Evolutionary conservation across 2,329 filamentous ascomycete genomes (phyloP), one percentile per base, ranked within the genome.

Genomic region (Alternaria arborescens): DNA sequence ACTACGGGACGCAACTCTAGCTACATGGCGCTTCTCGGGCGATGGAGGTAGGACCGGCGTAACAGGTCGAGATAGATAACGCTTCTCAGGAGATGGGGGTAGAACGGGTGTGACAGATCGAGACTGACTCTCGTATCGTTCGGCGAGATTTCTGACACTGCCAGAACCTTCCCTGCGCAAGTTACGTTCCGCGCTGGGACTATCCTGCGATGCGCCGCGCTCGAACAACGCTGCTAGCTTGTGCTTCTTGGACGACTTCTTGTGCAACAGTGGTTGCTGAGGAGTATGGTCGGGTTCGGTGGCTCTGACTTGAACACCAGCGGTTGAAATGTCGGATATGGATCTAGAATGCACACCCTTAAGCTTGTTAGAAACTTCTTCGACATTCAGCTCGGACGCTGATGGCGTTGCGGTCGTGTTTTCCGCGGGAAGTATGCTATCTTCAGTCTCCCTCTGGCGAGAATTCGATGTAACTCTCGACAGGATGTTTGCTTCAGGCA

Each of bases 171-270:
- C 67, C 22, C 40, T 68, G 11, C 59, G 63, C 11, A 71, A 53
- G 18, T 57, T 48, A 26, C 64, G 68, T 28, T 60, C 59, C 30
- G 22, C 42, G 20, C 61, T 48, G 5, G 34, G 14, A 14, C 32
- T 41, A 18, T 62, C 60, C 6, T 65, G 58, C 2, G 68, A 64
- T 26, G 68, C 65, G 20, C 68, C 64, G 14, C 70, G 70, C 52
- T 78, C 75, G 47, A 75, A 77, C 54, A 76, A 60, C 8, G 74
- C 65, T 38, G 75, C 70, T 11, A 77, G 61, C 43, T 75, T 77
- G 58, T 76, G 77, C 55, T 77, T 79, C 67, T 75, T 79, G 5
- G 69, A 71, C 32, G 77, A 72, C 60, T 79, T 81, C 59, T 79
- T 80, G 46, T 63, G 71, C 36, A 77, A 64, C 20, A 72, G 73